Evolutionary conservation across 2,329 filamentous ascomycete genomes (phyloP).

Genomic region (Colletotrichum sp.): DNA sequence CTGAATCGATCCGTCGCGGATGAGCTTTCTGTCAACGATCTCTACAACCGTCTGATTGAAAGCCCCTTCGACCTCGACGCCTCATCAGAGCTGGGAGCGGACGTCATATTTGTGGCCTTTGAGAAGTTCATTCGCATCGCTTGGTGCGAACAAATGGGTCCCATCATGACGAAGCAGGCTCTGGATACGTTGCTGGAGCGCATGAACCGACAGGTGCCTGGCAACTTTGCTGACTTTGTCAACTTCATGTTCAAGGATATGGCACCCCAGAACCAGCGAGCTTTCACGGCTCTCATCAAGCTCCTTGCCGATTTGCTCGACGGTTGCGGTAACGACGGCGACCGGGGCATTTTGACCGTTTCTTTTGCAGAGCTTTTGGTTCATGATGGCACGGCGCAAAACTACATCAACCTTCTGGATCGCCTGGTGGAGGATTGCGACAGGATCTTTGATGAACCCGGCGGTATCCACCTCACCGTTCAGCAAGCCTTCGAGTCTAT

Average conservation of each 20-base stretch:
- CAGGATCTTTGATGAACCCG: slow-evolving; percentile 76
- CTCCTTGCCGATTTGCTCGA: slow-evolving; percentile 87
- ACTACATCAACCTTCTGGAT: slow-evolving; percentile 89
- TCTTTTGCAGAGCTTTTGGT: slow-evolving; percentile 90
- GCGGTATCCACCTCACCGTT: slow-evolving; percentile 25
- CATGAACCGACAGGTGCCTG: slow-evolving; percentile 69
- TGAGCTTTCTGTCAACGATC: slow-evolving; percentile 82
- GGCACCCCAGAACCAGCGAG: slow-evolving; percentile 74
- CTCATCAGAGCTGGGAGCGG: slow-evolving; percentile 76
- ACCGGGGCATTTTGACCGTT: slow-evolving; percentile 84
- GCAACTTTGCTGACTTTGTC: slow-evolving; percentile 75
- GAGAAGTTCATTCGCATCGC: slow-evolving; percentile 90
- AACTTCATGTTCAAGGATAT: slow-evolving; percentile 68
- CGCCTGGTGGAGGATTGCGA: slow-evolving; percentile 89
- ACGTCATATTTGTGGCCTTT: slow-evolving; percentile 89
- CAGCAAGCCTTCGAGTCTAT: slow-evolving; percentile 62
- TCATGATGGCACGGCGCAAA: slow-evolving; percentile 74
- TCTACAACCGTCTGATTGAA: slow-evolving; percentile 89
- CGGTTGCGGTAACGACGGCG: slow-evolving; percentile 88
- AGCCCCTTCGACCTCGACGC: slow-evolving; percentile 79
- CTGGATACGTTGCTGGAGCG: slow-evolving; percentile 77
- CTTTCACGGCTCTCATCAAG: slow-evolving; percentile 83
- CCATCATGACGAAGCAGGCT: slow-evolving; percentile 75
- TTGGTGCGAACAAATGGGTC: slow-evolving; percentile 88
- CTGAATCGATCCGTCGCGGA: slow-evolving; percentile 74